These are phyloP conservation scores for Centella asiatica DNA, from an alignment of 129 eudicot genomes.

Conservation along the genomic window DNA sequence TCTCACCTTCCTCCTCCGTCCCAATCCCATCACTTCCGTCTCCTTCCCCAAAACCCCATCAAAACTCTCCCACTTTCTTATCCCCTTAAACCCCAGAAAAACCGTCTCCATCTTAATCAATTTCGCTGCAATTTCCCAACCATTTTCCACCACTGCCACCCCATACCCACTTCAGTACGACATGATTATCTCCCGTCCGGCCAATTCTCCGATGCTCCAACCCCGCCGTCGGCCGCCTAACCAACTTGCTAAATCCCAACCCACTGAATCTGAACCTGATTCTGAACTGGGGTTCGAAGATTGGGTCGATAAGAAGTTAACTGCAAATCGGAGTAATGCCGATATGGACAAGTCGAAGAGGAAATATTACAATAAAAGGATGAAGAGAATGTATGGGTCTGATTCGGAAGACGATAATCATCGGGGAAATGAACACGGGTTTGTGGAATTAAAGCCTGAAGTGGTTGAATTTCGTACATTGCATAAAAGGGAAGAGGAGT, in stretches of 20 bases:
- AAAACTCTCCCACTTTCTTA: background rate
- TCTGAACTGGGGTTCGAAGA: slow-evolving; percentile 52
- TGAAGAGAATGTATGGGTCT: slow-evolving; percentile 76
- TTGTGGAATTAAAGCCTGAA: slow-evolving; percentile 71
- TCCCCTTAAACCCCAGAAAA: background rate
- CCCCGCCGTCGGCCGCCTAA: slow-evolving; percentile 21
- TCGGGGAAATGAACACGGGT: slow-evolving; percentile 20
- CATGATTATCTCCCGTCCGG: slow-evolving; percentile 71
- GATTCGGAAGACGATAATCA: slow-evolving; percentile 63
- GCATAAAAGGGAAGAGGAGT: slow-evolving; percentile 85
- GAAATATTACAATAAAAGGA: slow-evolving; percentile 75
- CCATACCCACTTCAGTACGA: slow-evolving; percentile 94
- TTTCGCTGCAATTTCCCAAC: background rate
- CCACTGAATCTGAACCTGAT: slow-evolving; percentile 25
- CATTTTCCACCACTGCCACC: slow-evolving; percentile 59
- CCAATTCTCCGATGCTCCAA: slow-evolving; percentile 20
- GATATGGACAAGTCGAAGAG: slow-evolving; percentile 63
- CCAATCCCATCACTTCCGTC: slow-evolving; percentile 10
- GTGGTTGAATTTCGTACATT: slow-evolving; percentile 72
- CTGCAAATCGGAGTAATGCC: background rate
- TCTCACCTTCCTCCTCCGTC: slow-evolving; percentile 20
- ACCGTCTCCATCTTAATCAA: slow-evolving; percentile 6
- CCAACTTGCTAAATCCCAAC: slow-evolving; percentile 22
- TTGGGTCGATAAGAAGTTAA: slow-evolving; percentile 72
- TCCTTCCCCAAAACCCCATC: slow-evolving; percentile 2